Conservation (phyloP, 768 basidiomycete genomes). For the Kwoniella mangroviensis region DNA sequence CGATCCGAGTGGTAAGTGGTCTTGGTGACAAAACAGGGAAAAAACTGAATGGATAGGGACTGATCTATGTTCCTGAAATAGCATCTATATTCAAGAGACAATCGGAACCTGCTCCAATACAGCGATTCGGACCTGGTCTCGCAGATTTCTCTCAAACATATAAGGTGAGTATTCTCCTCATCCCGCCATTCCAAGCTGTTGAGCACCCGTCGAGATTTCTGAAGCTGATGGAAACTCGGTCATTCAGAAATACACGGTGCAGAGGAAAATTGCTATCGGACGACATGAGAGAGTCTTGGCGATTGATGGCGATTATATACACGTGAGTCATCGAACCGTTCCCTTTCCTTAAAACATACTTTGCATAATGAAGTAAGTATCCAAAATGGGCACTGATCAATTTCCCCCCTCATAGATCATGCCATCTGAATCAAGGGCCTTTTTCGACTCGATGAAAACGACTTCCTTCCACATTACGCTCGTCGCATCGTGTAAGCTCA, state of each 20-base stretch:
- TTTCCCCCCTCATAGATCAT: conserved; percentile 67
- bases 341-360: conserved; percentile 25
- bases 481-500: conserved; percentile 78
- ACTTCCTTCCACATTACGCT: conserved; percentile 89
- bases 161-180: conserved; percentile 64
- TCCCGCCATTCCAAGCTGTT: not conserved
- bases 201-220: not conserved
- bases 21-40: not conserved
- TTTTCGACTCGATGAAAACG: conserved; percentile 88
- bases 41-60: not conserved
- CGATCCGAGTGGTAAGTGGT: conserved; percentile 79
- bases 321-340: conserved; percentile 61
- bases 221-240: not conserved
- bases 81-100: conserved; percentile 93
- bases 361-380: not conserved
- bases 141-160: conserved; percentile 80
- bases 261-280: conserved; percentile 91
- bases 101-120: conserved; percentile 67
- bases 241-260: conserved; percentile 81
- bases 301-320: conserved; percentile 92
- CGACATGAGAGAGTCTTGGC: conserved; percentile 88
- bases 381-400: not conserved
- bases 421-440: conserved; percentile 78
- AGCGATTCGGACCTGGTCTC: conserved; percentile 66
- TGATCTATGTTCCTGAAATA: conserved; percentile 27